Evolutionary conservation across 345 rosid species (phyloP), one percentile per base, ranked within the genome.

Genomic region (Gossypium raimondii): DNA sequence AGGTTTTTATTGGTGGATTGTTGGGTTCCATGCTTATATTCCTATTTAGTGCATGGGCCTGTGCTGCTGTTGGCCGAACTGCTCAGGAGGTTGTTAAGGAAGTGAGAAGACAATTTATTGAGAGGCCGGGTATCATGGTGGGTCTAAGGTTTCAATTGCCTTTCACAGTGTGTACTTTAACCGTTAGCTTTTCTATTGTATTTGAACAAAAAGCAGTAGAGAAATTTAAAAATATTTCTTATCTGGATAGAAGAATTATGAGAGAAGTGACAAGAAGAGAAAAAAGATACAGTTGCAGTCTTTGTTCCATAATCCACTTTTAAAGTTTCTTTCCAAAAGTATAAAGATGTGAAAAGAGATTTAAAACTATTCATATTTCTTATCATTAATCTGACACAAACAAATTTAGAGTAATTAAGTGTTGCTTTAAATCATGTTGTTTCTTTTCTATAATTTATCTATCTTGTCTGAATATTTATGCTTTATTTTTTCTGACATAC

Each of bases 61-160:
- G 99, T 68, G 83, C 98, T 48, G 98, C 98, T 45, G 98, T 95
- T 73, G 98, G 99, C 75, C 88, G 92, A 82, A 93, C 97, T 84
- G 99, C 99, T 55, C 99, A 95, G 83, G 99, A 95, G 87, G 99
- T 95, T 81, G 99, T 93, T 60, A 89, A 92, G 70, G 99, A 95
- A 93, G 98, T 95, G 60, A 87, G 99, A 86, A 85, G 98, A 82
- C 99, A 95, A 72, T 95, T 95, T 84, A 90, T 95, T 74, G 98
- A 93, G 87, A 88, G 98, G 83, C 99, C 99, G 67, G 98, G 99
- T 75, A 95, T 95, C 81, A 95, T 95, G 97, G 99, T 93, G 74
- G 78, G 93, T 71, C 63, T 38, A 44, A 18, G 17, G 58, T 77
- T 78, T 59, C 51, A 24, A 12, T 12, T 50, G 13, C 11, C 17